phyloP scores from a whole-genome alignment of 306 rosid species.

The Heteromeles arbutifolia region DNA sequence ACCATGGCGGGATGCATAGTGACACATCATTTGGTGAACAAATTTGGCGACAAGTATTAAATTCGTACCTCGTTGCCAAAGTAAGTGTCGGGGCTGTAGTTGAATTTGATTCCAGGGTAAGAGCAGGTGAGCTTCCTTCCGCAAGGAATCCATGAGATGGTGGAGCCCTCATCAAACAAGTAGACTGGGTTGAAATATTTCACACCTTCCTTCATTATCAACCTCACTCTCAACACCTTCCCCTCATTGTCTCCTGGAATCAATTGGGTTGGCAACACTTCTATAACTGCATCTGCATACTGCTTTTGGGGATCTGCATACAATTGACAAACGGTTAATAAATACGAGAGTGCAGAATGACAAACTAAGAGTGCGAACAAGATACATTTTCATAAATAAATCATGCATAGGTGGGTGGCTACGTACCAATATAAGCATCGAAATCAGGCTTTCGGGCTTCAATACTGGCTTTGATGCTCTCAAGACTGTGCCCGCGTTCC shows the following conservation, averaged over 20 bases:
- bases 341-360: not conserved
- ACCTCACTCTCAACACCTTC: slow-evolving; percentile 77
- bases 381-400: not conserved
- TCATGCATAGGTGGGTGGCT: not conserved
- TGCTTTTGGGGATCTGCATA: slow-evolving; percentile 89
- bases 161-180: slow-evolving; percentile 93
- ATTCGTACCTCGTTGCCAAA: slow-evolving; percentile 62
- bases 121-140: slow-evolving; percentile 99
- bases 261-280: slow-evolving; percentile 81
- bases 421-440: slow-evolving; percentile 83
- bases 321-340: not conserved
- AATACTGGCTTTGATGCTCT: slow-evolving; percentile 98
- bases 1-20: not conserved
- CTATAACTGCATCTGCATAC: slow-evolving; percentile 96
- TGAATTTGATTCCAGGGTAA: slow-evolving; percentile 93
- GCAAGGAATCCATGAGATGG: slow-evolving; percentile 95
- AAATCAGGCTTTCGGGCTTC: slow-evolving; percentile 97
- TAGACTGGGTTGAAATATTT: slow-evolving; percentile 77
- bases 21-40: not conserved
- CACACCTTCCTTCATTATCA: slow-evolving; percentile 93
- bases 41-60: not conserved
- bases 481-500: slow-evolving; percentile 98
- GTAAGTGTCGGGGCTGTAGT: slow-evolving; percentile 81
- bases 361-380: not conserved
- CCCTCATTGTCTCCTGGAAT: slow-evolving; percentile 94